Evolutionary conservation across 176 grass and related monocot species (phyloP), one percentile per base, ranked within the genome.

Genomic region (Zea luxurians): DNA sequence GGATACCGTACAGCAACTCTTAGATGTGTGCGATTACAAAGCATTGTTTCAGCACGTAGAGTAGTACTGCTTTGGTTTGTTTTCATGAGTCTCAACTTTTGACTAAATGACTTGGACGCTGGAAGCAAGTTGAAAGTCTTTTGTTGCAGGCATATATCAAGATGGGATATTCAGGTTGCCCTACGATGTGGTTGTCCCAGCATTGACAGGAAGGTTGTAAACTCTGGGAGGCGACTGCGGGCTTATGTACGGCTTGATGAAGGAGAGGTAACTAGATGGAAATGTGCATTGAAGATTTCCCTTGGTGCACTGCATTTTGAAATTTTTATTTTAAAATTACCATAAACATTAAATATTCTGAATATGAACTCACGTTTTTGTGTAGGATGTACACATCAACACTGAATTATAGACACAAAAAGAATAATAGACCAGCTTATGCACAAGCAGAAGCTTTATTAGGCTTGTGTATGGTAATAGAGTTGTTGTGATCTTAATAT

Each of bases 181-280:
- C 63, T 85, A 45, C 74, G 59, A 74, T 83, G 72, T 78, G 95
- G 95, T 72, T 94, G 89, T 68, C 89, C 95, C 44, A 94, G 77
- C 74, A 64, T 88, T 70, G 95, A 97, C 68, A 87, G 87, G 74
- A 97, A 97, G 84, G 85, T 97, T 84, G 85, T 92, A 15, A 92
- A 94, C 78, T 92, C 95, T 36, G 89, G 82, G 41, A 97, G 94
- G 74, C 95, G 89, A 50, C 68, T 92, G 77, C 88, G 89, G 64
- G 91, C 80, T 74, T 81, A 92, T 88, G 83, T 98, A 72, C 87
- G 89, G 4, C 90, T 94, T 78, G 89, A 88, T 58, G 95, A 97
- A 90, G 91, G 87, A 88, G 83, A 94, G 82, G 94, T 91, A 90
- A 82, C 35, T 80, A 36, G 15, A 55, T 43, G 43, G n/a, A 57